Base-by-base conservation (phyloP, 106 monocot genomes). In the Acorus gramineus region DNA sequence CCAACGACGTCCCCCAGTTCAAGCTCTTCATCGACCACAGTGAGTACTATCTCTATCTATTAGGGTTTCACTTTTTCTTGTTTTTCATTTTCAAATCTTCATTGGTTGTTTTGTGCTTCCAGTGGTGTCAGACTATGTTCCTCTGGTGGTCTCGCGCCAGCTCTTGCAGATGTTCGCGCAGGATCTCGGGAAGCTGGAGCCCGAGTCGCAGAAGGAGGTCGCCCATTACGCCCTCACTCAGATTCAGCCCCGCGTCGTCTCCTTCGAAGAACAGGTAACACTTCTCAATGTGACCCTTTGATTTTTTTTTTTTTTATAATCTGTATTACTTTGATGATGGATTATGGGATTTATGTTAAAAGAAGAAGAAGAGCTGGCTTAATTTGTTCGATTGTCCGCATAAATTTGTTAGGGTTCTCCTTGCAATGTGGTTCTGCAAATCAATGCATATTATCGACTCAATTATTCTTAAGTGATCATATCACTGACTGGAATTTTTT, bases 11-110 rank as follows among this genome's bases (percentile, higher is more conserved):
- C 70, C 42, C 66, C 62, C 81, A 85, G 14, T 82, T 87, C 73
- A 98, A 88, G 81, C 87, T 85, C 50, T 83, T 98, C 85, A 80
- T 98, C 77, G 91, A 98, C 64, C 96, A 98, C 80, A 78, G 95
- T 96, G 28, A 28, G 28, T 28, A 78, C 57, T 4, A 7, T 11
- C 55, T 55, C 8, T 46, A 3, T 42, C 42, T 11, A 45, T 42
- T 28, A 12, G 6, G 46, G 5, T 46, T 3, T 5, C n/a, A 8
- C 44, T 28, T 6, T 46, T n/a, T 3, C 49, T 60, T 3, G 12
- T 49, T 52, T 44, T 53, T 45, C 63, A 50, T 42, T 12, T 67
- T 11, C 8, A 47, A 2, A 8, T 54, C 43, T 53, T 45, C 3
- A 43, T 14, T 28, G 42, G 43, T 52, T 54, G 10, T 53, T 50